A percentile compares a stretch with the other conserved stretches of the same genome.
These are phyloP conservation scores for Venustampulla echinocandica DNA, from an alignment of 495 filamentous ascomycete species.

Conservation along the genomic window DNA sequence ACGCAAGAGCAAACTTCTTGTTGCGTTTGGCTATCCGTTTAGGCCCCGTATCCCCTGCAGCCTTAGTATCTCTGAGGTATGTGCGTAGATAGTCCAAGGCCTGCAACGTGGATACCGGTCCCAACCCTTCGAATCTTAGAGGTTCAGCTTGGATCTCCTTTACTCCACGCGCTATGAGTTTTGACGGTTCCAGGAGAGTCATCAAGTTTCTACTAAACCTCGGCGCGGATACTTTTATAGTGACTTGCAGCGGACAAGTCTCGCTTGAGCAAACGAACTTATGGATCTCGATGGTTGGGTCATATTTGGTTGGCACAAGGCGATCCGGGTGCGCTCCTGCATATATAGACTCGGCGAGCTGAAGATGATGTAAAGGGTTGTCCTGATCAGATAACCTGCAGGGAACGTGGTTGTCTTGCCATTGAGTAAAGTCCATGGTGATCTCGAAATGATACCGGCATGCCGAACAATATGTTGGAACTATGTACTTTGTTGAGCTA, in stretches of 20 bases:
- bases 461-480: slow-evolving; percentile 17
- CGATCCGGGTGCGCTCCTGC: slow-evolving; percentile 3
- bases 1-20: slow-evolving; percentile 22
- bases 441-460: slow-evolving; percentile 20
- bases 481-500: slow-evolving; percentile 7
- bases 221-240: slow-evolving; percentile 19
- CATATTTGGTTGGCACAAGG: slow-evolving; percentile 10
- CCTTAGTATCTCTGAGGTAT: slow-evolving; percentile 20
- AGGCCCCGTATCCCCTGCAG: neutral
- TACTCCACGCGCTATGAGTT: slow-evolving; percentile 11
- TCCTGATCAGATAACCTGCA: slow-evolving; percentile 14
- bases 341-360: slow-evolving; percentile 1
- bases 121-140: slow-evolving; percentile 8
- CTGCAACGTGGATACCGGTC: slow-evolving; percentile 6
- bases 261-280: slow-evolving; percentile 14
- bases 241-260: slow-evolving; percentile 14
- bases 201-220: slow-evolving; percentile 9
- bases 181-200: slow-evolving; percentile 10
- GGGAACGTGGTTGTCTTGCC: neutral
- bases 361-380: slow-evolving; percentile 22
- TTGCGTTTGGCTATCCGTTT: slow-evolving; percentile 21
- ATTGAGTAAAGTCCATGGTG: slow-evolving; percentile 11
- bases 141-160: slow-evolving; percentile 19
- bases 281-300: slow-evolving; percentile 14
- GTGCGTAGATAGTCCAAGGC: slow-evolving; percentile 15